A percentile compares a stretch with the other conserved stretches of the same genome.
phyloP scores from a whole-genome alignment of 2,329 filamentous ascomycete species.

The Pseudogymnoascus pannorum region DNA sequence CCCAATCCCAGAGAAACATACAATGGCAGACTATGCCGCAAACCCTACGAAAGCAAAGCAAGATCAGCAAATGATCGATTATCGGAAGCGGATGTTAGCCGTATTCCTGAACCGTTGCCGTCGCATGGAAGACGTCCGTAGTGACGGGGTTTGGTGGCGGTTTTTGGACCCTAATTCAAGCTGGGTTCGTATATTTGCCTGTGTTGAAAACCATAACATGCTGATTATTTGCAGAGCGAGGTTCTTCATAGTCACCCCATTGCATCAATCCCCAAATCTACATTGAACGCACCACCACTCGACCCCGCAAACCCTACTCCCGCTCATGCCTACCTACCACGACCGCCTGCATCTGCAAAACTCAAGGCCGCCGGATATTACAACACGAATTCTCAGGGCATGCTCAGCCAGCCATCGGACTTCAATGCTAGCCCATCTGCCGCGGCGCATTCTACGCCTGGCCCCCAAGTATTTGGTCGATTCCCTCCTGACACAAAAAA shows the following conservation, averaged over 20 bases:
- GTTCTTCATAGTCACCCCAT: slow-evolving; percentile 90
- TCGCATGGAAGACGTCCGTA: slow-evolving; percentile 82
- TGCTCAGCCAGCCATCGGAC: slow-evolving; percentile 46
- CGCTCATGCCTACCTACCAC: slow-evolving; percentile 79
- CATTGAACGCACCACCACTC: slow-evolving; percentile 89
- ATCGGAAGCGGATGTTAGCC: slow-evolving; percentile 92
- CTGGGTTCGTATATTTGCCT: slow-evolving; percentile 50
- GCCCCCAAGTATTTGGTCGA: slow-evolving; percentile 60
- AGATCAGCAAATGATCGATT: slow-evolving; percentile 91
- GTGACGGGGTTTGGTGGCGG: slow-evolving; percentile 95
- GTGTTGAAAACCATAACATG: neutral
- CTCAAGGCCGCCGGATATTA: slow-evolving; percentile 49
- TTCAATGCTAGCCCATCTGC: slow-evolving; percentile 40
- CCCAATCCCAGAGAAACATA: slow-evolving; percentile 97
- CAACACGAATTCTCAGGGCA: slow-evolving; percentile 39
- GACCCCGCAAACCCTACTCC: slow-evolving; percentile 87
- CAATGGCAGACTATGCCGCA: slow-evolving; percentile 96
- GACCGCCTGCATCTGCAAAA: slow-evolving; percentile 80
- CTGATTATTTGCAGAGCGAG: slow-evolving; percentile 61
- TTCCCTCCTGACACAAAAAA: slow-evolving; percentile 75
- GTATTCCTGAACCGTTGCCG: slow-evolving; percentile 93
- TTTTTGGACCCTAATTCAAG: slow-evolving; percentile 97
- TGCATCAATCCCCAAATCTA: slow-evolving; percentile 85
- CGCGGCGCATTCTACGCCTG: slow-evolving; percentile 49
- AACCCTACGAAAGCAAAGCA: slow-evolving; percentile 98